Conservation (phyloP, 495 filamentous ascomycete species). For the Eremomyces bilateralis region DNA sequence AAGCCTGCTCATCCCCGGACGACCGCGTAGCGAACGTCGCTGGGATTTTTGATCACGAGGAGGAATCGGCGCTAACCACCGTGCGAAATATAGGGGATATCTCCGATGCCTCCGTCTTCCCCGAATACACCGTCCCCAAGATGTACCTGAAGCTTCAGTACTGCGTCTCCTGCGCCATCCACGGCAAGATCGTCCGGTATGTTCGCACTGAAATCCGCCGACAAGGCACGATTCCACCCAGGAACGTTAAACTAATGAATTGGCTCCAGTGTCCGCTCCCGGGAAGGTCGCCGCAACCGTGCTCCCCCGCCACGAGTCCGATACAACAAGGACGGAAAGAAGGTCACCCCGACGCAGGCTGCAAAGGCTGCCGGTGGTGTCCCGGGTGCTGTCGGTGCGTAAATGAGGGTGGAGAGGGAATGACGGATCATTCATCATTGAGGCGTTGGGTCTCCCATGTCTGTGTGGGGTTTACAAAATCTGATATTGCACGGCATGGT, state of each 20-base stretch:
- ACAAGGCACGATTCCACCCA: too few species aligned
- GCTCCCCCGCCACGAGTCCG: conserved; percentile 89
- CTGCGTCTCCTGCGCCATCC: conserved; percentile 99
- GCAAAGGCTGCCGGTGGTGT: conserved; percentile 30
- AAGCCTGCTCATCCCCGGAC: conserved; percentile 25
- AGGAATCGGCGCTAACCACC: conserved; percentile 3
- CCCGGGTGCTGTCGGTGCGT: too few species aligned
- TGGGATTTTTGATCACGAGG: background rate
- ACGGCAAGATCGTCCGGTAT: conserved; percentile 99
- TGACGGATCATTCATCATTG: too few species aligned
- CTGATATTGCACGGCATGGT: too few species aligned
- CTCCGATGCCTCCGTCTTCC: conserved; percentile 95
- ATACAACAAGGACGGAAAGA: conserved; percentile 99
- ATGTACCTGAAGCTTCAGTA: conserved; percentile 99
- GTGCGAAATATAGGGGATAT: conserved; percentile 81
- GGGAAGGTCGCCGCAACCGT: conserved; percentile 94
- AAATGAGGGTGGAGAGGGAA: too few species aligned
- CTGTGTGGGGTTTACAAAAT: too few species aligned
- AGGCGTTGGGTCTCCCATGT: too few species aligned
- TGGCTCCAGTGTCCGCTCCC: conserved; percentile 66
- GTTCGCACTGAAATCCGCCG: too few species aligned
- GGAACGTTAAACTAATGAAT: too few species aligned
- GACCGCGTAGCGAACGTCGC: background rate
- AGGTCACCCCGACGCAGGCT: conserved; percentile 82
- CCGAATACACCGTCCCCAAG: conserved; percentile 98